Evolutionary conservation across 768 basidiomycete genomes (phyloP).

Genomic region (Tephrocybe sp.): DNA sequence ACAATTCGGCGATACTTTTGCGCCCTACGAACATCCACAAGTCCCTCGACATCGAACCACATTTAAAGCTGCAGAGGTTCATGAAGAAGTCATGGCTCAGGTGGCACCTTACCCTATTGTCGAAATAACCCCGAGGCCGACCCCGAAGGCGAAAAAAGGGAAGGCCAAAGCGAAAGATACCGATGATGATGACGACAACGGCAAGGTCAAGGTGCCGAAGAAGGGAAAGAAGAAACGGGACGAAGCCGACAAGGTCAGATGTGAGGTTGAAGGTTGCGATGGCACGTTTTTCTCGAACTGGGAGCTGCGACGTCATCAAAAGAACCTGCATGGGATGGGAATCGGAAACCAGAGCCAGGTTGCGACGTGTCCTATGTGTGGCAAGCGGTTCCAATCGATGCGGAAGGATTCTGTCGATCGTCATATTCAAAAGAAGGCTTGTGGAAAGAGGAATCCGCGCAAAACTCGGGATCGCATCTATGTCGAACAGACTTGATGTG

Average conservation of each 20-base stretch:
- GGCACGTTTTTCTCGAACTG: constrained; percentile 11
- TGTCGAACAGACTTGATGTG: background rate
- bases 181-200: background rate
- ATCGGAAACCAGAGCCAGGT: background rate
- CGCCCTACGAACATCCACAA: background rate
- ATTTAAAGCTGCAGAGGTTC: background rate
- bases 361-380: constrained; percentile 4
- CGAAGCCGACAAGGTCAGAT: background rate
- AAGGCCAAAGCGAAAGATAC: constrained; percentile 2
- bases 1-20: background rate
- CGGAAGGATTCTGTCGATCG: constrained; percentile 8
- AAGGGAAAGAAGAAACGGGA: constrained; percentile 4
- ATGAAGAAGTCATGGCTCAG: constrained; percentile 1
- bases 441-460: constrained; percentile 9
- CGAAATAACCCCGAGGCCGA: background rate
- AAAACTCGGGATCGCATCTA: background rate
- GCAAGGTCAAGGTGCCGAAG: background rate
- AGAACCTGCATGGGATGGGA: constrained; percentile 5
- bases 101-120: constrained; percentile 2
- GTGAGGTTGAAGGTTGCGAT: background rate
- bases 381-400: background rate
- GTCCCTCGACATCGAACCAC: background rate
- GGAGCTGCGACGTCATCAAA: constrained; percentile 8
- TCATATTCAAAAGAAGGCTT: constrained; percentile 4
- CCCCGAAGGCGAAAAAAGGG: background rate